Evolutionary conservation across 2,329 filamentous ascomycete genomes (phyloP), one percentile per base, ranked within the genome.

Genomic region (Pseudogymnoascus verrucosus): DNA sequence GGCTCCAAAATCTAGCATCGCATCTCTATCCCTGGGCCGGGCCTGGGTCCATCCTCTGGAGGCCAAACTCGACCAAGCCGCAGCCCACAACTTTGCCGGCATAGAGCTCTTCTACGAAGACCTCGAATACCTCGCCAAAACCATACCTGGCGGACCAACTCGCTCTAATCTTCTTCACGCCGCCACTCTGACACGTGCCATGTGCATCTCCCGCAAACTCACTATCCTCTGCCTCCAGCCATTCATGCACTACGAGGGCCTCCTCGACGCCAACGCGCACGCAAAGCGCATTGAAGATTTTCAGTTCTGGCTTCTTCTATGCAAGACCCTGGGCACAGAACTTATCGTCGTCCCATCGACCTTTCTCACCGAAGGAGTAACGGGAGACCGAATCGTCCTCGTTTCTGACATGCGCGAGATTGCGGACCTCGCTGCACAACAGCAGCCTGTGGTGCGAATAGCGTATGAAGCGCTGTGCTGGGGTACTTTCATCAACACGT

Each of bases 61-160:
- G 1, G 76, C 83, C 71, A 93, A 92, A 71, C 81, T 93, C 59
- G 80, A 86, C 71, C 83, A 86, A 76, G 89, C 89, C 6, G 78
- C 82, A 5, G 78, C 79, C 62, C 81, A 89, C 69, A 87, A 86
- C 21, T 85, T 91, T 72, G 74, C 81, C 64, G 89, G 88, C 61
- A 83, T 93, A 67, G 90, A 93, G 73, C 79, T 92, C 16, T 92
- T 91, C 77, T 86, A 88, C 74, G 89, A 93, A 72, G 90, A 93
- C 73, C 80, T 93, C 2, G 77, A 84, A 64, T 84, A 86, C 69
- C 71, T 89, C 11, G 84, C 87, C 67, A 61, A 65, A 47, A 62
- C 65, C n/a, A 65, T 67, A 12, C 67, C 68, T 2, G 67, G 66
- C 5, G 67, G 68, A 2, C 60, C 67, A 6, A 74, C 78, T 1